phyloP scores from a whole-genome alignment of 208 protist species.

The Tetramitus jugosus region DNA sequence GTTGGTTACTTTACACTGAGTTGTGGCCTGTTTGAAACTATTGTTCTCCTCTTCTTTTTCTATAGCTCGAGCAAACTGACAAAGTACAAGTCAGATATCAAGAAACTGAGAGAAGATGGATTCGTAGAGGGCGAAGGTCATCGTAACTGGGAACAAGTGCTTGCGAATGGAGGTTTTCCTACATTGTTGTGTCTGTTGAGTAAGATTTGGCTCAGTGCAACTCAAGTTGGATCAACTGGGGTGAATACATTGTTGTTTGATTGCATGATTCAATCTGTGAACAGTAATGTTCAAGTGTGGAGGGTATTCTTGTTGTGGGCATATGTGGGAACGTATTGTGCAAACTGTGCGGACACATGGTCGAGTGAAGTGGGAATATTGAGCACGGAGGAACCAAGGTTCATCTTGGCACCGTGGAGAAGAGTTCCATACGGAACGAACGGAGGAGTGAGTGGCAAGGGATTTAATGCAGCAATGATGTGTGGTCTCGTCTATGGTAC shows the following conservation, averaged over 20 bases:
- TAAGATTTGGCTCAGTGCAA: not conserved
- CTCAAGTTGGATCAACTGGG: not conserved
- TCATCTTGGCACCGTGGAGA: not conserved
- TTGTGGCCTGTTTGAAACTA: not conserved
- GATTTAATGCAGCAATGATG: not conserved
- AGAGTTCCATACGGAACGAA: not conserved
- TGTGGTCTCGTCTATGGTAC: not conserved
- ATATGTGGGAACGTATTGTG: not conserved
- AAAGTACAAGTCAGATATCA: constrained; percentile 18
- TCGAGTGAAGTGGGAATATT: not conserved
- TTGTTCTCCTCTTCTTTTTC: constrained; percentile 12
- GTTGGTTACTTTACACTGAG: not conserved
- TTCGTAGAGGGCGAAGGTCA: not conserved
- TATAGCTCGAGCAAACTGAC: not conserved
- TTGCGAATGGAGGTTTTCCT: constrained; percentile 15
- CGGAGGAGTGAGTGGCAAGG: not conserved
- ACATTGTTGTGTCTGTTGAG: not conserved
- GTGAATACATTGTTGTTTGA: no score
- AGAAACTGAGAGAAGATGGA: constrained; percentile 13
- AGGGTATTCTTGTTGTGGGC: not conserved
- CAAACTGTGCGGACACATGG: constrained; percentile 11
- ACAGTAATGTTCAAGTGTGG: no score
- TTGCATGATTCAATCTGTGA: no score
- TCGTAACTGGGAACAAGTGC: not conserved
- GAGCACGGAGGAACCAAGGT: not conserved